Percentiles rank a stretch among this genome's conserved stretches.
phyloP scores from a whole-genome alignment of 2,329 filamentous ascomycete species.

The Talaromyces sp. region DNA sequence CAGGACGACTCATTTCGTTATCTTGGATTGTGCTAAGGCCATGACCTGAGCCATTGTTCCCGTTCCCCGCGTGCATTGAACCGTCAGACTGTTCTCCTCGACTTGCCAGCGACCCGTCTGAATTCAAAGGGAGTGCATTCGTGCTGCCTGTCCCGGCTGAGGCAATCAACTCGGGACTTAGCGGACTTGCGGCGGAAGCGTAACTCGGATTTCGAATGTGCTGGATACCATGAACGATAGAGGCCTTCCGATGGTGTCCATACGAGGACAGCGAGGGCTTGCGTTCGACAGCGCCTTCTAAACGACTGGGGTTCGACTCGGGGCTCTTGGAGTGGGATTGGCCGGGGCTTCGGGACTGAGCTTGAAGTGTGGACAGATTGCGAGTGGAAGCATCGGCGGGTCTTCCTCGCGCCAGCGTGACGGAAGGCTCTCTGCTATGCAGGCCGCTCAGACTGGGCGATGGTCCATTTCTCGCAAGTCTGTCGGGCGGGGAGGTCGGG shows the following conservation, averaged over 20 bases:
- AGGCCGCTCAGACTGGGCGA: constrained; percentile 32
- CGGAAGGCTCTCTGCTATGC: constrained; percentile 40
- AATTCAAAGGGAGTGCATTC: constrained; percentile 39
- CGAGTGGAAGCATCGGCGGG: constrained; percentile 29
- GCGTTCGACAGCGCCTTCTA: constrained; percentile 33
- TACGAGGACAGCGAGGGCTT: constrained; percentile 51
- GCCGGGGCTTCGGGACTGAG: constrained; percentile 28
- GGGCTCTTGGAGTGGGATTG: constrained; percentile 40
- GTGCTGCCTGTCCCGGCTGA: constrained; percentile 48
- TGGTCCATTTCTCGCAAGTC: constrained; percentile 31
- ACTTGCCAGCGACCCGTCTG: constrained; percentile 13
- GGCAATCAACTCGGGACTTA: constrained; percentile 82
- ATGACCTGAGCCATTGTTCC: constrained; percentile 36
- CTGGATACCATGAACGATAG: constrained; percentile 91
- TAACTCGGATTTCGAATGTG: constrained; percentile 84
- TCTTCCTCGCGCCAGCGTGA: constrained; percentile 34
- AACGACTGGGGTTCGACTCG: constrained; percentile 29
- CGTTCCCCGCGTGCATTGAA: constrained; percentile 23
- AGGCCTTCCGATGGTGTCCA: constrained; percentile 92
- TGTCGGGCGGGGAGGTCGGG: constrained; percentile 32
- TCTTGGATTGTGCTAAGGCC: constrained; percentile 35
- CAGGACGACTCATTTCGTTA: constrained; percentile 22
- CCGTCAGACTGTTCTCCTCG: constrained; percentile 30
- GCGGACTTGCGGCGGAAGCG: constrained; percentile 63
- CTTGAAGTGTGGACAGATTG: constrained; percentile 30